Conservation (phyloP, 352 stramenopile genomes). For the Phytophthora fragariaefolia region DNA sequence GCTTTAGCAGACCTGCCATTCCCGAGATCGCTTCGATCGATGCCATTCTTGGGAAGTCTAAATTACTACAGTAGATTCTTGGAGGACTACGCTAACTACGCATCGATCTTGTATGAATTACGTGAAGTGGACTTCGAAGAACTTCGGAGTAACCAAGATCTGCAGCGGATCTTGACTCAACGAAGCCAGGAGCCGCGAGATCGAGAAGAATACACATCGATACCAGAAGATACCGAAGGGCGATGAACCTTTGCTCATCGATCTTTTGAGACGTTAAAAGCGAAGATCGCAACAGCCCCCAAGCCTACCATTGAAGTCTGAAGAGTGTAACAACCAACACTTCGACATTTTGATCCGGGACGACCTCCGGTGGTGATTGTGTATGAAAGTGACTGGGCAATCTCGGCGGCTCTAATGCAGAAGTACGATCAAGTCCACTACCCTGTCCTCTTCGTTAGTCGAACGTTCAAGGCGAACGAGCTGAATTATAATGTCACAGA, state of each 20-base stretch:
- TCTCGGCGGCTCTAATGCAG: slow-evolving; percentile 15
- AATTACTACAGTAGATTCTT: slow-evolving; percentile 32
- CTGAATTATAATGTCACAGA: slow-evolving; percentile 16
- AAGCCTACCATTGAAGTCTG: too few species aligned
- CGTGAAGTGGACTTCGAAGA: slow-evolving; percentile 12
- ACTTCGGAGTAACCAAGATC: neutral
- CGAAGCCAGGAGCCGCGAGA: neutral
- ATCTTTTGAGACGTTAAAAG: slow-evolving; percentile 1
- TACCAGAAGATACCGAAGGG: neutral
- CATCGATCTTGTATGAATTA: slow-evolving; percentile 6
- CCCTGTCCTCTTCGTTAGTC: slow-evolving; percentile 22
- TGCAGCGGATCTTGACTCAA: neutral
- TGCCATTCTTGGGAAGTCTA: slow-evolving; percentile 24
- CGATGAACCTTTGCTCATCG: neutral
- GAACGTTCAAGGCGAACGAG: slow-evolving; percentile 22
- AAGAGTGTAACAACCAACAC: too few species aligned
- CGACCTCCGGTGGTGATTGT: slow-evolving; percentile 10
- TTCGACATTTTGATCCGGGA: slow-evolving; percentile 23
- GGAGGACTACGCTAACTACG: slow-evolving; percentile 16
- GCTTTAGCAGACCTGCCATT: slow-evolving; percentile 11
- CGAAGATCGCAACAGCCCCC: slow-evolving; percentile 12
- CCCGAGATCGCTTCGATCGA: neutral
- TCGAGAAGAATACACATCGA: neutral
- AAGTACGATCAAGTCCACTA: slow-evolving; percentile 14
- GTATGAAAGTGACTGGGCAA: slow-evolving; percentile 25